These are phyloP conservation scores for Pichiaceae sp. DNA, from an alignment of 1,139 yeast species.

Conservation along the genomic window DNA sequence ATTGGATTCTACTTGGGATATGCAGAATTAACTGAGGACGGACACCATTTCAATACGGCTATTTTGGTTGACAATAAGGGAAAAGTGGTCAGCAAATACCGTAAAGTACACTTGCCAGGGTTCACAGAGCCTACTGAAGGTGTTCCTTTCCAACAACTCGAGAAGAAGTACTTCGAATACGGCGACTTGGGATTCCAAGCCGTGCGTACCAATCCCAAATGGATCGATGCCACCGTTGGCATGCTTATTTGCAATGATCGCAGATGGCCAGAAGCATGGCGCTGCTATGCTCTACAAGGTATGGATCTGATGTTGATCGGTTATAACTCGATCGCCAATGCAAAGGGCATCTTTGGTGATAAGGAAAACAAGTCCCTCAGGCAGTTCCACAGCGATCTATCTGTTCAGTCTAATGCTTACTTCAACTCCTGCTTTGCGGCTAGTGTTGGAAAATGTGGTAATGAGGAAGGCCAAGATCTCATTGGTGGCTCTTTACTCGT, in stretches of 20 bases:
- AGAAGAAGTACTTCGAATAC: conserved; percentile 25
- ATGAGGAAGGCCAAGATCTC: conserved; percentile 26
- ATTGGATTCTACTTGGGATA: conserved; percentile 29
- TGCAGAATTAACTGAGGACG: conserved; percentile 30
- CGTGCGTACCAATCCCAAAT: conserved; percentile 9
- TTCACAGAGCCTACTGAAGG: conserved; percentile 21
- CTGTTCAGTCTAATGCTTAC: conserved; percentile 26
- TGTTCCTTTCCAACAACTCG: conserved; percentile 27
- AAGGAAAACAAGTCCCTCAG: conserved; percentile 12
- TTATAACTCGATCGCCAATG: conserved; percentile 27
- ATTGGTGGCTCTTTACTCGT: conserved; percentile 27
- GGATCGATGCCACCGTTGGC: conserved; percentile 9
- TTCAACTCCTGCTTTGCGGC: conserved; percentile 26
- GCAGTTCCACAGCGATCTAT: conserved; percentile 24
- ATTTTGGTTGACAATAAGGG: conserved; percentile 23
- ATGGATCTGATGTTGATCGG: conserved; percentile 19
- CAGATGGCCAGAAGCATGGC: conserved; percentile 33
- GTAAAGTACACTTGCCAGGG: conserved; percentile 27
- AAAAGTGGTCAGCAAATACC: conserved; percentile 6
- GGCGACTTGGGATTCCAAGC: conserved; percentile 28
- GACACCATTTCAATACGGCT: conserved; percentile 27
- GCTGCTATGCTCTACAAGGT: conserved; percentile 19
- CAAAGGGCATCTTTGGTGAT: conserved; percentile 22
- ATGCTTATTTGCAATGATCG: conserved; percentile 30
- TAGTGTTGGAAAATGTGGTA: conserved; percentile 26